A percentile compares a stretch with the other conserved stretches of the same genome.
These are phyloP conservation scores for Metarhizium album DNA, from an alignment of 2,329 filamentous ascomycete species.

Conservation along the genomic window DNA sequence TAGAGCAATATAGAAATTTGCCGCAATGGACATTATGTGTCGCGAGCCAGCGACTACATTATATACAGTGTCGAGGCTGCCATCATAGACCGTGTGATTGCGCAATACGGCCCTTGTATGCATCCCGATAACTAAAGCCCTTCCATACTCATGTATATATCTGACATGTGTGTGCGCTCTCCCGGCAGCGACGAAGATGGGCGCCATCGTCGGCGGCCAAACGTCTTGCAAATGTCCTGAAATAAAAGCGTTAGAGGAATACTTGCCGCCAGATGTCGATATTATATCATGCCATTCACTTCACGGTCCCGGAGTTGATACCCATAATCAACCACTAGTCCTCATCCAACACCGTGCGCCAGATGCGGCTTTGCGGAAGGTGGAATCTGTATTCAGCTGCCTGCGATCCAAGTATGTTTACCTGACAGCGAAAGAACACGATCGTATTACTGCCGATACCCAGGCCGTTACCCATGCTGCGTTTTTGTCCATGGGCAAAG, in stretches of 20 bases:
- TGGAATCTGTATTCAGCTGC: slow-evolving; percentile 72
- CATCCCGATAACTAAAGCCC: slow-evolving; percentile 7
- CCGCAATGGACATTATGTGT: slow-evolving; percentile 90
- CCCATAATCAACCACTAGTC: slow-evolving; percentile 81
- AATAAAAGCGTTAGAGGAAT: slow-evolving; percentile 81
- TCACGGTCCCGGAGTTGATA: slow-evolving; percentile 83
- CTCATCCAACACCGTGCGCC: slow-evolving; percentile 88
- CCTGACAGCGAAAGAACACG: slow-evolving; percentile 77
- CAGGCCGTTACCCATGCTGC: slow-evolving; percentile 97
- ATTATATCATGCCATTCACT: slow-evolving; percentile 96
- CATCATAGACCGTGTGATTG: slow-evolving; percentile 77
- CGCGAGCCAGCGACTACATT: slow-evolving; percentile 93
- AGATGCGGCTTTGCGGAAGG: slow-evolving; percentile 62
- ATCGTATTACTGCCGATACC: slow-evolving; percentile 95
- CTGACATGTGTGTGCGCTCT: slow-evolving; percentile 4
- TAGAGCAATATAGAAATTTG: slow-evolving; percentile 76
- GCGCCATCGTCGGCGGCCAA: slow-evolving; percentile 92
- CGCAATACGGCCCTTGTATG: slow-evolving; percentile 82
- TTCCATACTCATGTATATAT: background rate
- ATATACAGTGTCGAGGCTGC: slow-evolving; percentile 98
- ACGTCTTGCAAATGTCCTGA: slow-evolving; percentile 98
- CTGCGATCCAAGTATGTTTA: slow-evolving; percentile 79
- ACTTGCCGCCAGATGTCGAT: slow-evolving; percentile 79
- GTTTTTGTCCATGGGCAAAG: slow-evolving; percentile 94
- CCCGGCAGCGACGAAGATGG: slow-evolving; percentile 73